A percentile compares a stretch with the other conserved stretches of the same genome.
Evolutionary conservation across 257 asterid species (phyloP).

Genomic region (Catharanthus roseus): DNA sequence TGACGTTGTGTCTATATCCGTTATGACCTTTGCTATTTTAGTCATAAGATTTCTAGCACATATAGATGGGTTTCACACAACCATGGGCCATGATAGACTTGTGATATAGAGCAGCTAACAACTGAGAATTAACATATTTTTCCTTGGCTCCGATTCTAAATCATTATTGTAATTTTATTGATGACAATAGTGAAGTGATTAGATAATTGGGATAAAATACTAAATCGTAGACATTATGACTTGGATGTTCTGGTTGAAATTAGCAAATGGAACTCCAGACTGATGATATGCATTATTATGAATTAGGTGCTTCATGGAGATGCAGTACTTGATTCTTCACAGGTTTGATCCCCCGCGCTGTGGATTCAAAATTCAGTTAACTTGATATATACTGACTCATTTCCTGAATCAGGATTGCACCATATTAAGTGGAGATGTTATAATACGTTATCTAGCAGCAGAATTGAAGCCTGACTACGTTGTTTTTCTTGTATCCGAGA

Average conservation of each 20-base stretch:
- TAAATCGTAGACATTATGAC: not conserved
- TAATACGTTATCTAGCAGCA: slow-evolving; percentile 78
- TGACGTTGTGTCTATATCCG: not conserved
- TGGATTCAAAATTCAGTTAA: slow-evolving; percentile 15
- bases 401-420: slow-evolving; percentile 74
- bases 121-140: not conserved
- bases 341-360: slow-evolving; percentile 45
- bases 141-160: not conserved
- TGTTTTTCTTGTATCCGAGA: slow-evolving; percentile 86
- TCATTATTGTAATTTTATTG: not conserved
- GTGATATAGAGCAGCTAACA: not conserved
- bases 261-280: not conserved
- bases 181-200: not conserved
- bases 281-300: slow-evolving; percentile 17
- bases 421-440: slow-evolving; percentile 92
- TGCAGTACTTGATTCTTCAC: slow-evolving; percentile 83
- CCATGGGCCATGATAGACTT: not conserved
- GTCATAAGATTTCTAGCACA: not conserved
- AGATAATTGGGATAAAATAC: not conserved
- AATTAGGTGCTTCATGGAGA: slow-evolving; percentile 93
- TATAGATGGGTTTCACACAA: not conserved
- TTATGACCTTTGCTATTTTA: not conserved
- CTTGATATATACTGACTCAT: slow-evolving; percentile 9
- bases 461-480: slow-evolving; percentile 69
- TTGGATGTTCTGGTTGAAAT: not conserved